Evolutionary conservation across 352 stramenopile genomes (phyloP).

Genomic region (Phytophthora vignae): DNA sequence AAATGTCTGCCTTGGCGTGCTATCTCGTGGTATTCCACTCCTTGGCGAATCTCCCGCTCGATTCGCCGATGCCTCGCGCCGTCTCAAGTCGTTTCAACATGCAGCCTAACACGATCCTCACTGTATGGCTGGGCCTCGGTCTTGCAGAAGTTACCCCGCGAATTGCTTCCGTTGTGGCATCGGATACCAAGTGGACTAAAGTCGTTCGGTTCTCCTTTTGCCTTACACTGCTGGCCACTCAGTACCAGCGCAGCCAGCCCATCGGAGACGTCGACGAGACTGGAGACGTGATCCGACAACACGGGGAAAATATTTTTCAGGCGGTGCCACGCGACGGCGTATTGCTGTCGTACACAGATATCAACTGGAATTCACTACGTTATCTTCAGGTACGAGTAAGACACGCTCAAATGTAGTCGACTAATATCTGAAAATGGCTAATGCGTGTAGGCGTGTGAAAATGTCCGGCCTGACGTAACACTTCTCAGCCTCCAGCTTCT

Average conservation of each 20-base stretch:
- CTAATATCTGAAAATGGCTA: neutral
- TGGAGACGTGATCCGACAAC: conserved; percentile 45
- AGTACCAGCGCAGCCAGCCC: conserved; percentile 25
- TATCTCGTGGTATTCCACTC: conserved; percentile 94
- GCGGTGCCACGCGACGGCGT: conserved; percentile 52
- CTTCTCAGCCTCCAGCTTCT: conserved; percentile 85
- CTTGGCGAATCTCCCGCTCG: conserved; percentile 93
- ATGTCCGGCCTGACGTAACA: conserved; percentile 58
- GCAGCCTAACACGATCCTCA: conserved; percentile 91
- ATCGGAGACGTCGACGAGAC: neutral
- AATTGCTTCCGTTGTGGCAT: conserved; percentile 12
- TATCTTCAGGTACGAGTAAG: conserved; percentile 61
- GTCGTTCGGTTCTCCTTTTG: conserved; percentile 27
- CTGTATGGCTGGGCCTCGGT: conserved; percentile 83
- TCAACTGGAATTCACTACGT: conserved; percentile 85
- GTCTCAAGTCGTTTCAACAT: conserved; percentile 92
- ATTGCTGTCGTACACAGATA: conserved; percentile 84
- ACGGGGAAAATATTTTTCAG: conserved; percentile 54
- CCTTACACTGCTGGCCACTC: conserved; percentile 18
- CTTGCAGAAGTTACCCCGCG: conserved; percentile 30
- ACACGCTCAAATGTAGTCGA: neutral
- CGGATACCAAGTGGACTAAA: conserved; percentile 4
- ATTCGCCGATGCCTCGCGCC: conserved; percentile 84
- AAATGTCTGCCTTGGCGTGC: conserved; percentile 64
- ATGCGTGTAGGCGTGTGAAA: conserved; percentile 53